Evolutionary conservation across 306 rosid genomes (phyloP).

Genomic region (Clitoria ternatea): DNA sequence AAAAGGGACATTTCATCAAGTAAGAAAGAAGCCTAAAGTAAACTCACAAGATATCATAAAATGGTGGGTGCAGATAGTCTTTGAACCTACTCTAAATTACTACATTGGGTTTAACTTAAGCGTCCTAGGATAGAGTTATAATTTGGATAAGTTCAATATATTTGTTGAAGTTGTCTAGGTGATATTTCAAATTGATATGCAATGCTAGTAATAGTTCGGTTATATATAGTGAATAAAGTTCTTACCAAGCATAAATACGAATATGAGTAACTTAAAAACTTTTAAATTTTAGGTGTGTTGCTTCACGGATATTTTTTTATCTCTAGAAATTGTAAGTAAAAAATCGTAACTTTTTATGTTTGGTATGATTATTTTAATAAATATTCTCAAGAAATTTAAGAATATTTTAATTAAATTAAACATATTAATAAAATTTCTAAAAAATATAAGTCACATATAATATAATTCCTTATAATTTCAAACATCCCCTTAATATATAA

Average conservation of each 20-base stretch:
- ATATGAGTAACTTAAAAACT: not conserved
- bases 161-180: slow-evolving; percentile 30
- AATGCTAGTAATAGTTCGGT: slow-evolving; percentile 25
- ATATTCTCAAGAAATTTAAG: no score
- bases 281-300: not conserved
- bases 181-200: slow-evolving; percentile 28
- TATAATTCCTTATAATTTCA: no score
- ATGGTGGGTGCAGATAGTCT: slow-evolving; percentile 20
- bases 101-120: slow-evolving; percentile 14
- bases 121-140: not conserved
- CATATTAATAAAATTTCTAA: no score
- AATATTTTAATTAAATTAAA: no score
- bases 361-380: no score
- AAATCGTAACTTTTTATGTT: no score
- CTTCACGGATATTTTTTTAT: no score
- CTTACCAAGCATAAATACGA: not conserved
- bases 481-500: no score
- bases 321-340: no score
- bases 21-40: not conserved
- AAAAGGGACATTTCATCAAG: not conserved
- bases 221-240: slow-evolving; percentile 23
- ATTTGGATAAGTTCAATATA: not conserved
- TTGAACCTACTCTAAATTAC: slow-evolving; percentile 15
- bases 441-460: no score
- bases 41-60: not conserved